Percentiles rank a stretch among this genome's conserved stretches.
Conservation (phyloP, 83 land plant genomes). For the Picea engelmannii region DNA sequence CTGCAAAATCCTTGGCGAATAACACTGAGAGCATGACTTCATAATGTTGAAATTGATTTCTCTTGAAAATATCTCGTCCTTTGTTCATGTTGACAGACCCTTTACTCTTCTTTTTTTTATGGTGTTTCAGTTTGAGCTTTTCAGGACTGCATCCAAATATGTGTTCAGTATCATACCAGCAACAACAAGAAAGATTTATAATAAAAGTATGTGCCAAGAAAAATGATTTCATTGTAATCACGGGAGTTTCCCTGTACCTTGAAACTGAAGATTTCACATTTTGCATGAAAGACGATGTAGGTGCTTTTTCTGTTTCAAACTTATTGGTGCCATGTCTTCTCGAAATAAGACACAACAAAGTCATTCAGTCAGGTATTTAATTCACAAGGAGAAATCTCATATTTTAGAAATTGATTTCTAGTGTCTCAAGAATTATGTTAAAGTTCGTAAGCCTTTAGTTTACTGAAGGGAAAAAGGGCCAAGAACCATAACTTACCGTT, state of each 20-base stretch:
- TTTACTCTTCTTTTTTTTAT: conserved; percentile 2
- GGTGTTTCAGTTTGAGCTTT: conserved; percentile 6
- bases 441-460: background rate
- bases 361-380: background rate
- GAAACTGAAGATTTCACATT: too few species aligned
- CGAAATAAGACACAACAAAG: background rate
- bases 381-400: background rate
- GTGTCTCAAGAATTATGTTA: background rate
- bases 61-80: conserved; percentile 15
- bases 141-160: too few species aligned
- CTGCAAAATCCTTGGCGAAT: conserved; percentile 3
- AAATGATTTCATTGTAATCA: too few species aligned
- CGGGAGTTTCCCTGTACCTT: too few species aligned
- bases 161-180: too few species aligned
- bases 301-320: too few species aligned
- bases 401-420: background rate
- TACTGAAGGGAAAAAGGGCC: background rate
- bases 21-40: conserved; percentile 11
- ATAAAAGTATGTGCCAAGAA: too few species aligned
- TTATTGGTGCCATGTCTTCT: too few species aligned
- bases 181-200: too few species aligned
- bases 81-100: background rate
- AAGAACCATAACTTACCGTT: background rate
- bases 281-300: too few species aligned
- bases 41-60: conserved; percentile 20